Base-by-base conservation (phyloP, 192 early-diverging fungal species). In the Coemansia nantahalensis region DNA sequence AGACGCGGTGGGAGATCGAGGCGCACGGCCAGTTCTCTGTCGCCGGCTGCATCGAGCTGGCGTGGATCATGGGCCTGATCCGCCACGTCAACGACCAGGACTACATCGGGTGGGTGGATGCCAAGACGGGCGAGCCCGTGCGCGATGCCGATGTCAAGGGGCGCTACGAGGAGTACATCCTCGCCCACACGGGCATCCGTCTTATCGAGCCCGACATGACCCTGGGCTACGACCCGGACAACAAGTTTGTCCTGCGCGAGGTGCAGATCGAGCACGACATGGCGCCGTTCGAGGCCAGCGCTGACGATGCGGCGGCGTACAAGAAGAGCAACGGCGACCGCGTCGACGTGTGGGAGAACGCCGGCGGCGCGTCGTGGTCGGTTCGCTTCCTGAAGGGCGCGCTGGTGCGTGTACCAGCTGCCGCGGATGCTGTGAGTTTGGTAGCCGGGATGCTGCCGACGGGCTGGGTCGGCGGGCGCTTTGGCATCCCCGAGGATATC, bases 1-100 rank as follows among this genome's bases (percentile, higher is more conserved):
- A 89, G 52, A 95, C 91, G 39, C 88, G 93, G 53, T 95, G 93
- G 93, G 93, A 95, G 69, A 90, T 95, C 83, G 93, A 95, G 71
- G 82, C 90, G 38, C 68, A 81, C 40, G 91, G 91, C 57, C 37
- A 60, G 50, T 39, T 60, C n/a, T 52, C 58, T 0, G 2, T 47
- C 15, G 58, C 45, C 6, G 58, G 93, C 22, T 91, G 88, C 67
- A 92, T 95, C 55, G 93, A 95, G 90, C 31, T 32, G 31, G 31
- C 31, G 31, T 32, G 31, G 31, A 32, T 32, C 31, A 32, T 32
- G 31, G 31, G 90, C 47, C 86, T 85, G 52, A 90, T 95, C 74
- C 89, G 86, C 64, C 90, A 90, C 62, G 83, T 85, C 75, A 84
- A 85, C 83, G 38, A 45, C 30, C 28, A 51, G 30, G 9, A 13